A percentile compares a stretch with the other conserved stretches of the same genome.
Conservation (phyloP, 2,329 filamentous ascomycete species). For the Beauveria varroae region DNA sequence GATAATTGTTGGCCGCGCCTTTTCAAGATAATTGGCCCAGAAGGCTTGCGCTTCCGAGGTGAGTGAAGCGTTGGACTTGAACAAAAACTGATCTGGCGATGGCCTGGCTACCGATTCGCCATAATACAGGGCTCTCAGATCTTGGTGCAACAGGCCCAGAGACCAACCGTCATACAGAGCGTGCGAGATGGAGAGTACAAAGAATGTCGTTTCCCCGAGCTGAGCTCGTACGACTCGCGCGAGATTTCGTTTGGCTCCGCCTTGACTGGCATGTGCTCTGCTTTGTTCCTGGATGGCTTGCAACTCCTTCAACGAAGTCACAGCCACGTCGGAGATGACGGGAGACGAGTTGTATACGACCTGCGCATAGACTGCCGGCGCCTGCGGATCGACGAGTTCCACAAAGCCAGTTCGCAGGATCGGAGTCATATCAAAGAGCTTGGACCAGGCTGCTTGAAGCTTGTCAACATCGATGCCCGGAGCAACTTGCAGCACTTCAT, state of each 20-base stretch:
- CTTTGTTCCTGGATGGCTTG: constrained; percentile 17
- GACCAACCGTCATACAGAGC: constrained; percentile 89
- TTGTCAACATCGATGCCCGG: constrained; percentile 44
- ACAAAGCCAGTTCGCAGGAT: constrained; percentile 72
- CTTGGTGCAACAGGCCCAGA: constrained; percentile 62
- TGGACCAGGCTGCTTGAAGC: constrained; percentile 54
- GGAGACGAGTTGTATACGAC: constrained; percentile 28
- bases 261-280: constrained; percentile 19
- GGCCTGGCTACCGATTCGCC: constrained; percentile 33
- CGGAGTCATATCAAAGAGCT: constrained; percentile 52
- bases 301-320: constrained; percentile 27
- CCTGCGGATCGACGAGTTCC: constrained; percentile 52
- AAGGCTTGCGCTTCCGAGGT: constrained; percentile 38
- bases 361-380: constrained; percentile 45
- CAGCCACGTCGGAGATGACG: constrained; percentile 15
- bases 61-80: constrained; percentile 15
- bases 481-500: constrained; percentile 62
- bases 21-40: constrained; percentile 63
- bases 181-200: constrained; percentile 70
- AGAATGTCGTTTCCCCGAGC: constrained; percentile 28
- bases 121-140: constrained; percentile 60
- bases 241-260: constrained; percentile 32
- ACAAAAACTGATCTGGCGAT: constrained; percentile 45
- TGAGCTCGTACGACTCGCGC: constrained; percentile 41
- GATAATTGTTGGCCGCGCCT: constrained; percentile 32